A percentile compares a stretch with the other conserved stretches of the same genome.
phyloP scores from a whole-genome alignment of 179 eudicot species.

The Pouteria campechiana region DNA sequence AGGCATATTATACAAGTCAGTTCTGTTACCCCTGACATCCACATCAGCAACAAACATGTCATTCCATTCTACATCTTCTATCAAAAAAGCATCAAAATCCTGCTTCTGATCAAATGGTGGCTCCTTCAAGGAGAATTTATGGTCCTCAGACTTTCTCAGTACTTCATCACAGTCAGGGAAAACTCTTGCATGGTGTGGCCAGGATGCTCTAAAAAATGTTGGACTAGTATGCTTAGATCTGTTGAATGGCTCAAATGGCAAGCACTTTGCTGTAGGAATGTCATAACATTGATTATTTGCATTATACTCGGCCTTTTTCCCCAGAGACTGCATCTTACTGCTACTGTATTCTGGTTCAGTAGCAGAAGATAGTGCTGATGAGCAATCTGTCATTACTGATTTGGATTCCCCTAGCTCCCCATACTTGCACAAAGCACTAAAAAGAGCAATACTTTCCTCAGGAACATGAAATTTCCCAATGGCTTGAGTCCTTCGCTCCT shows the following conservation, averaged over 20 bases:
- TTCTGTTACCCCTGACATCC: constrained; percentile 14
- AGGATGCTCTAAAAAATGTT: constrained; percentile 13
- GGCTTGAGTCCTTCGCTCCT: constrained; percentile 36
- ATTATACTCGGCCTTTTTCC: constrained; percentile 34
- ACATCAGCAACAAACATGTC: no score
- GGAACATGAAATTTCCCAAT: constrained; percentile 51
- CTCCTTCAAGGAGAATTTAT: constrained; percentile 6
- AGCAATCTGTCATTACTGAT: constrained; percentile 87
- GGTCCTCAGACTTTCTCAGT: constrained; percentile 9
- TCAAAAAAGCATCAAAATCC: neutral
- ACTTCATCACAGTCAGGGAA: constrained; percentile 10
- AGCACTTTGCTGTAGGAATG: constrained; percentile 17
- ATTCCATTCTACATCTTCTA: no score
- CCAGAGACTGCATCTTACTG: constrained; percentile 25
- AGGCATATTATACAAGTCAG: constrained; percentile 15
- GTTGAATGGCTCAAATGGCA: constrained; percentile 13
- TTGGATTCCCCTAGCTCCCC: constrained; percentile 87
- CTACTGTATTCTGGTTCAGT: constrained; percentile 40
- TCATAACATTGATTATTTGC: constrained; percentile 15
- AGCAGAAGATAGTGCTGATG: constrained; percentile 82
- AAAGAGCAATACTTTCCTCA: constrained; percentile 56
- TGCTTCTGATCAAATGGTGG: constrained; percentile 1
- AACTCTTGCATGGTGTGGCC: constrained; percentile 16
- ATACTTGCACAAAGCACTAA: constrained; percentile 48
- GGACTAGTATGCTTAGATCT: constrained; percentile 15